A percentile compares a stretch with the other conserved stretches of the same genome.
These are phyloP conservation scores for Acanthamoeba sp. DNA, from an alignment of 208 protist genomes.

Conservation along the genomic window DNA sequence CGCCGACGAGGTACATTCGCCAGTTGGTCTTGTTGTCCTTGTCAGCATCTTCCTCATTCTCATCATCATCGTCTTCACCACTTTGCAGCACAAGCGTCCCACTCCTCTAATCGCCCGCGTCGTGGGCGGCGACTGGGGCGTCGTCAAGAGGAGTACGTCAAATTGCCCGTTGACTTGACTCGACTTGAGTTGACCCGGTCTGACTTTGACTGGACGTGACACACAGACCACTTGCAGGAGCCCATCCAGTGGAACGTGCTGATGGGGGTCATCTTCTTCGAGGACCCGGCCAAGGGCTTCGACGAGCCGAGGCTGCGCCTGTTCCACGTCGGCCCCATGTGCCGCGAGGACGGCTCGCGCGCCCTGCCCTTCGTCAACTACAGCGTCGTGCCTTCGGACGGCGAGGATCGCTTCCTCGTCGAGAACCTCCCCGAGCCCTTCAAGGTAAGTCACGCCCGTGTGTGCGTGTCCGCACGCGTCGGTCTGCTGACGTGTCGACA, in stretches of 20 bases:
- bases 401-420: not conserved
- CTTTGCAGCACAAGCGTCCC: too few relatives aligned
- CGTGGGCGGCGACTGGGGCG: not conserved
- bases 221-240: not conserved
- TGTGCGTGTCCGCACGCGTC: too few relatives aligned
- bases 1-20: not conserved
- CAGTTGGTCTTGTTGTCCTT: too few relatives aligned
- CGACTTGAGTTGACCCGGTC: too few relatives aligned
- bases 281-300: not conserved
- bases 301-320: not conserved
- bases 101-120: not conserved
- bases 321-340: not conserved
- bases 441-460: not conserved
- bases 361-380: not conserved
- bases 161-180: too few relatives aligned
- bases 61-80: too few relatives aligned
- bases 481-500: too few relatives aligned
- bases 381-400: not conserved
- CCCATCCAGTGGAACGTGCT: conserved; percentile 33
- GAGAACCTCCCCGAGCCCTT: conserved; percentile 17
- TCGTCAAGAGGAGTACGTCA: conserved; percentile 11
- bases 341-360: not conserved
- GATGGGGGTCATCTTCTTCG: conserved; percentile 9
- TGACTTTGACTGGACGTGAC: not conserved
- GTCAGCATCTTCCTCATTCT: too few relatives aligned